Conservation (phyloP, 2,329 filamentous ascomycete genomes). For the Pestalotiopsis sp. region DNA sequence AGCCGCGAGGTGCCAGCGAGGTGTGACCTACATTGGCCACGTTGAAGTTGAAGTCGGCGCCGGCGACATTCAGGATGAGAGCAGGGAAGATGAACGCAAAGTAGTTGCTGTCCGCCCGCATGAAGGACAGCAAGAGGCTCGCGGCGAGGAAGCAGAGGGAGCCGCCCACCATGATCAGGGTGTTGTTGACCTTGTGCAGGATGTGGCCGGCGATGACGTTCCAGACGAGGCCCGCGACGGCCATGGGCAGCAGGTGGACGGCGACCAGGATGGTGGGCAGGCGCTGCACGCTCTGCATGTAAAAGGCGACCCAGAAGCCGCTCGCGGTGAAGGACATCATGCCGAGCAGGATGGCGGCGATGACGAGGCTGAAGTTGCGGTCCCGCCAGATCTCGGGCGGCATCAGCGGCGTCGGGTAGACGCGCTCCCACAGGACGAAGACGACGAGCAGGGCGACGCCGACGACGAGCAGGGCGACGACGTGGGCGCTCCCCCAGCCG, state of each 20-base stretch:
- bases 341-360: slow-evolving; percentile 59
- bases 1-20: background rate
- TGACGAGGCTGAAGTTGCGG: slow-evolving; percentile 64
- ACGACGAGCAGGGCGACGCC: slow-evolving; percentile 56
- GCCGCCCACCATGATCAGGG: slow-evolving; percentile 56
- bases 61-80: slow-evolving; percentile 56
- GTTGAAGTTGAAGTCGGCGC: slow-evolving; percentile 72
- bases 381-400: slow-evolving; percentile 61
- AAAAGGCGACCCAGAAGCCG: slow-evolving; percentile 66
- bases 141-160: slow-evolving; percentile 40
- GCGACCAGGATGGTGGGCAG: slow-evolving; percentile 61
- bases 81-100: slow-evolving; percentile 17
- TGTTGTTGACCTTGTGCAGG: slow-evolving; percentile 67
- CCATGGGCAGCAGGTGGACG: slow-evolving; percentile 67
- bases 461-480: slow-evolving; percentile 63
- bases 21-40: slow-evolving; percentile 60
- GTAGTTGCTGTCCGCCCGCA: slow-evolving; percentile 48
- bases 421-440: slow-evolving; percentile 66
- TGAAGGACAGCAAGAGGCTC: slow-evolving; percentile 58
- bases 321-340: slow-evolving; percentile 65
- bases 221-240: slow-evolving; percentile 62
- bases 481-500: slow-evolving; percentile 65
- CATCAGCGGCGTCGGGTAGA: slow-evolving; percentile 52
- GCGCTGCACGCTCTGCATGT: slow-evolving; percentile 60
- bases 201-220: slow-evolving; percentile 65